Conservation (phyloP, 2,329 filamentous ascomycete genomes). For the Fusarium neocosmosporiellum region DNA sequence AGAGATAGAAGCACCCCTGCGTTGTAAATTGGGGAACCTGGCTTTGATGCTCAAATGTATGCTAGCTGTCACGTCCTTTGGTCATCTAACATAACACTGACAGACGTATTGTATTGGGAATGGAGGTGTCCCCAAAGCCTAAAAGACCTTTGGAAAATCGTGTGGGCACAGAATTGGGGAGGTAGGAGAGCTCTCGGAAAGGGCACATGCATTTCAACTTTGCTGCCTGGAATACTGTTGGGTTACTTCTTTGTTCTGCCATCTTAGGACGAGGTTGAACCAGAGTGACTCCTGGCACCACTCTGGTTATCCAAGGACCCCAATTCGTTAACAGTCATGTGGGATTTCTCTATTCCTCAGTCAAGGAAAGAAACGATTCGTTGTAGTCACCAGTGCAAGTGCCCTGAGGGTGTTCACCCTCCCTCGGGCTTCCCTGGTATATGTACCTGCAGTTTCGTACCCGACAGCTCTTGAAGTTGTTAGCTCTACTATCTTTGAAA, state of each 20-base stretch:
- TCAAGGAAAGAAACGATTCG: not conserved
- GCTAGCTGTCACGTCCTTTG: not conserved
- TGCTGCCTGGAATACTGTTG: not conserved
- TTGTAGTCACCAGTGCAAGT: not conserved
- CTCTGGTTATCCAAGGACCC: not conserved
- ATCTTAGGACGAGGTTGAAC: not conserved
- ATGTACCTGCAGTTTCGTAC: not conserved
- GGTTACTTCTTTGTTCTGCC: no score
- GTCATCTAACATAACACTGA: not conserved
- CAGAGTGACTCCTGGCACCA: not conserved
- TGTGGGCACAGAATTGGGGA: not conserved
- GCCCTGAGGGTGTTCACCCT: not conserved
- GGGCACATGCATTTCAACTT: not conserved
- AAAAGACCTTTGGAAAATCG: not conserved
- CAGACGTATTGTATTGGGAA: not conserved
- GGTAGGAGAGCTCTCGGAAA: not conserved
- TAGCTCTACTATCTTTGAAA: no score
- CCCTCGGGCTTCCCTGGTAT: not conserved
- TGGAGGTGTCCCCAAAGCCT: not conserved
- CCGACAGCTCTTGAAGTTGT: no score
- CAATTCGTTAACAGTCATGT: rapidly evolving
- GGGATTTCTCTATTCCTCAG: not conserved
- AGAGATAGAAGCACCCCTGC: not conserved
- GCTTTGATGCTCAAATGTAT: not conserved
- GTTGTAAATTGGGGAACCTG: not conserved